Evolutionary conservation across 148 eudicot species (phyloP), one percentile per base, ranked within the genome.

Genomic region (Rhododendron griersonianum): DNA sequence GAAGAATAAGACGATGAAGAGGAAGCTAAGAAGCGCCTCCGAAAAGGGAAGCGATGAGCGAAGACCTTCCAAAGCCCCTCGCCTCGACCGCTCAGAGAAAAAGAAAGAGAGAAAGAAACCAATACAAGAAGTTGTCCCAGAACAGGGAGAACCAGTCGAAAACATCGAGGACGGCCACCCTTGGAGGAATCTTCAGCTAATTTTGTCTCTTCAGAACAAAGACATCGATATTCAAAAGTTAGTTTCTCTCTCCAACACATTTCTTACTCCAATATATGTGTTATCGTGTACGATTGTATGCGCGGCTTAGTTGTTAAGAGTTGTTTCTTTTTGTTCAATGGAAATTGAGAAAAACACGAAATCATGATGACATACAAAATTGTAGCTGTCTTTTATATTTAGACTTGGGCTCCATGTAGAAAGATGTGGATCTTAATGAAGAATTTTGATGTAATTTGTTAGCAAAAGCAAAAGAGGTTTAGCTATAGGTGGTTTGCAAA

Each of bases 151-250:
- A 63, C 80, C n/a, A 55, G 11, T 50, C 15, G 45, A 2, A 80
- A 78, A 53, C 16, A 83, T 67, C 2, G 84, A 73, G 19, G 88
- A 73, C 13, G 47, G 73, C 25, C 85, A 84, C 85, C 93, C 95
- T 61, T 95, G 99, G 99, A 90, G 91, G 85, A 94, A 94, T 75
- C 87, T 95, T 81, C 92, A 97, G 87, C 84, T 95, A 25, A 85
- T 89, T 85, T 88, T 95, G 28, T 89, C 91, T 1, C 89, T 97
- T 19, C 90, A 94, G 86, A 91, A 87, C 86, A 92, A 93, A 83
- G 81, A 88, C 44, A 28, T 89, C 28, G 85, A 79, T 83, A 16
- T 87, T 87, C 86, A 45, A 37, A 84, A 83, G 98, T 96, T 85
- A 83, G 92, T 86, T 19, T 41, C 28, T 11, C 5, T 85, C n/a